Base-by-base conservation (phyloP, 305 asterid genomes). In the Fraxinus sp. region DNA sequence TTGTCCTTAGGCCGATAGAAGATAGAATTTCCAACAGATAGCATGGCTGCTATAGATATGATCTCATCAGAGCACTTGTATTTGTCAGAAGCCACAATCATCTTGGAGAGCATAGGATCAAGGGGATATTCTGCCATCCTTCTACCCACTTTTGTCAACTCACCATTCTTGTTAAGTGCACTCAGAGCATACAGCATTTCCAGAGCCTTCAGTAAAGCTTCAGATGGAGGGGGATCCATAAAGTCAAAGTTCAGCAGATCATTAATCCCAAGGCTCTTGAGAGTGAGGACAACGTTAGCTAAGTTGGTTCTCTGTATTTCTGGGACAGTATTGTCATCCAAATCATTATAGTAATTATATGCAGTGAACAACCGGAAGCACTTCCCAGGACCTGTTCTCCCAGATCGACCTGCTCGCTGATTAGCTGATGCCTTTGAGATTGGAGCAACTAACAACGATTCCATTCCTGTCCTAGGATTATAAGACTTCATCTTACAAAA, bases 381-480 rank as follows among this genome's bases (percentile, higher is more conserved):
- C 86, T 91, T 88, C 78, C 99, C 99, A 18, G 99, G 99, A 81
- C 97, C 96, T 3, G 98, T 96, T 86, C 99, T 86, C 79, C 99
- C 99, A 75, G 99, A 94, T 81, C 98, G 91, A 85, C 99, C 98
- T n/a, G 99, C 98, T 80, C 98, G 92, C 76, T 95, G 99, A 86
- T 94, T 91, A 10, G 98, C 97, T 52, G 99, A 96, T 35, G 99
- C 99, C 91, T 94, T 96, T 2, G 98, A 96, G 82, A 96, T 87
- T 28, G 99, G 98, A 85, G 97, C 87, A 57, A 92, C 84, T 87
- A 92, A 80, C 66, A 93, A 82, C 37, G 98, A 92, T 75, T 96
- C 98, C 98, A 93, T 91, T 79, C 99, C 99, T 0, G 98, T 91
- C 77, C 95, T 87, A 30, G 98, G 98, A 85, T 93, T 93, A 80